Evolutionary conservation across 352 stramenopile species (phyloP).

Genomic region (Globisporangium alternatum): DNA sequence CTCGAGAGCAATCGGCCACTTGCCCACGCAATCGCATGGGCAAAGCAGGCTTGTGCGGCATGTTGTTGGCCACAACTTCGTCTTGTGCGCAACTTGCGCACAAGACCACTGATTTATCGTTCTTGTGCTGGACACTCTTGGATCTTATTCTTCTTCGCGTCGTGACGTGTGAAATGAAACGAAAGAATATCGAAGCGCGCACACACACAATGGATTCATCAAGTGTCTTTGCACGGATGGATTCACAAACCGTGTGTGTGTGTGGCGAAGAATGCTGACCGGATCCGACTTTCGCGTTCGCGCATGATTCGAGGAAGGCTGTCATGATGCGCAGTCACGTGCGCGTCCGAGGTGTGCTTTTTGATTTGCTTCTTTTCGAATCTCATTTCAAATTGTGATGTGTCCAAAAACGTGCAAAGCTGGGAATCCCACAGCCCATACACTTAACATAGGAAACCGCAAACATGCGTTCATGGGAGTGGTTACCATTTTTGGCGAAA

Average conservation of each 20-base stretch:
- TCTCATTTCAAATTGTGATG: neutral
- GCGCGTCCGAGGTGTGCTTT: neutral
- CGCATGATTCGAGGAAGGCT: neutral
- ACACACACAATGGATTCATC: neutral
- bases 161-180: neutral
- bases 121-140: neutral
- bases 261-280: neutral
- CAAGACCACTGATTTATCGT: neutral
- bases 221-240: neutral
- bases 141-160: neutral
- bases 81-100: too few species aligned
- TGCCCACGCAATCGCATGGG: neutral
- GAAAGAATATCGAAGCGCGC: neutral
- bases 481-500: neutral
- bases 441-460: neutral
- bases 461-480: neutral
- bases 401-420: neutral
- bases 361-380: neutral
- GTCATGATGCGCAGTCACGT: constrained; percentile 1
- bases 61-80: neutral
- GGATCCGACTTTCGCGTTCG: constrained; percentile 2
- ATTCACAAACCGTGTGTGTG: neutral
- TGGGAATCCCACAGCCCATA: too few species aligned
- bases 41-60: neutral
- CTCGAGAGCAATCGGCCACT: neutral